Base-by-base conservation (phyloP, 139 green algal species). In the Coccomyxa sp. region DNA sequence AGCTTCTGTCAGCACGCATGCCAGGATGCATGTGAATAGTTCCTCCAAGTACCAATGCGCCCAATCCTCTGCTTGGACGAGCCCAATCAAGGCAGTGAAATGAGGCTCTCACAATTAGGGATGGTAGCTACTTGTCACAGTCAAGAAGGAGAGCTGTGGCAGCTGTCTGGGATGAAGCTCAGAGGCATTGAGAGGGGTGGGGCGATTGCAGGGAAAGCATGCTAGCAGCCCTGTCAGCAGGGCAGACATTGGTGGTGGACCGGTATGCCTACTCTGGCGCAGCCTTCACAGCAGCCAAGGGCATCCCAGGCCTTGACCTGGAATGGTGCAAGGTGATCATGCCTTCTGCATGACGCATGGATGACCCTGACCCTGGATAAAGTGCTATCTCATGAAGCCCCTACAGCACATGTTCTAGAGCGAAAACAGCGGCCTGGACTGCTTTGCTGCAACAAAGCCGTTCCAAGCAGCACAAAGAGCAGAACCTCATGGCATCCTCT, bases 221-320 rank as follows among this genome's bases (percentile, higher is more conserved):
- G 82, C 36, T 97, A 27, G 36, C 41, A 12, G 84, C 90, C 29
- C 88, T 98, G 39, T 16, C 37, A 1, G 55, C 64, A 10, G 96
- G 96, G 76, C 91, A 84, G 6, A 97, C 94, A 8, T 83, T 99
- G 0, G 86, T 99, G 24, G 89, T 97, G 27, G 96, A 99, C 82
- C 86, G 96, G 14, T 99, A 99, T 77, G 89, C 91, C 2, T 97
- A 93, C 84, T 95, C 89, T 18, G 96, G 96, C 16, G 90, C 95
- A 1, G 95, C 94, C 0, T 99, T 97, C 85, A 96, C 91, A 0
- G 87, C 92, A 0, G 95, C 95, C 78, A 99, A 99, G 84, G 74
- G 79, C 7, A 0, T 85, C 7, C 83, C 86, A 29, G 91, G 89
- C 36, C 81, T 97, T 6, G 84, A 93, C 79, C 70, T 91, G 22